A percentile compares a stretch with the other conserved stretches of the same genome.
Conservation (phyloP, 208 protist species). For the Leishmania lainsoni region DNA sequence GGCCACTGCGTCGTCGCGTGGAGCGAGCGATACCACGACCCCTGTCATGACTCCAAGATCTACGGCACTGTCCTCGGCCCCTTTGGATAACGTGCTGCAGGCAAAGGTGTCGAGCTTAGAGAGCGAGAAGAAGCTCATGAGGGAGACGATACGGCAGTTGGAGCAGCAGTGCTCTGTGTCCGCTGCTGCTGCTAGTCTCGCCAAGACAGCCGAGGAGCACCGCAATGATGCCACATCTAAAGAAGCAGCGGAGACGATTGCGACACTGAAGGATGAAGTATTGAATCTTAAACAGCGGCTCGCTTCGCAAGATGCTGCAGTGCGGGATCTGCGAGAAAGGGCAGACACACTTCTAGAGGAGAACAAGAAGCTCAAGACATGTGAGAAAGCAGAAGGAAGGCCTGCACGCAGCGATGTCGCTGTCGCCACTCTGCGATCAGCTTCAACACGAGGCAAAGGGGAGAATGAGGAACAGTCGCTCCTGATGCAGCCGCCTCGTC, state of each 20-base stretch:
- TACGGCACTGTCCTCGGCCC: neutral
- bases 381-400: neutral
- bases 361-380: neutral
- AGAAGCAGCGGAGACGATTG: neutral
- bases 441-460: neutral
- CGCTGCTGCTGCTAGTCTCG: slow-evolving; percentile 2
- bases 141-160: slow-evolving; percentile 17
- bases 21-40: slow-evolving; percentile 5
- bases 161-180: slow-evolving; percentile 8
- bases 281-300: neutral
- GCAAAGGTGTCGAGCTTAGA: slow-evolving; percentile 8
- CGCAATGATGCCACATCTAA: neutral
- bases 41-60: slow-evolving; percentile 10
- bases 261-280: neutral
- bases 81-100: neutral
- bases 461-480: neutral
- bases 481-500: neutral
- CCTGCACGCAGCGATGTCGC: neutral
- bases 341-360: neutral
- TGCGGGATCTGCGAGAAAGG: neutral
- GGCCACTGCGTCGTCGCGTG: neutral
- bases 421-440: neutral
- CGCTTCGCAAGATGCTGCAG: neutral
- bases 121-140: slow-evolving; percentile 11
- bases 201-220: neutral